Percentiles rank a stretch among this genome's conserved stretches.
phyloP scores from a whole-genome alignment of 768 basidiomycete species.

The Boletus tomentosulus region DNA sequence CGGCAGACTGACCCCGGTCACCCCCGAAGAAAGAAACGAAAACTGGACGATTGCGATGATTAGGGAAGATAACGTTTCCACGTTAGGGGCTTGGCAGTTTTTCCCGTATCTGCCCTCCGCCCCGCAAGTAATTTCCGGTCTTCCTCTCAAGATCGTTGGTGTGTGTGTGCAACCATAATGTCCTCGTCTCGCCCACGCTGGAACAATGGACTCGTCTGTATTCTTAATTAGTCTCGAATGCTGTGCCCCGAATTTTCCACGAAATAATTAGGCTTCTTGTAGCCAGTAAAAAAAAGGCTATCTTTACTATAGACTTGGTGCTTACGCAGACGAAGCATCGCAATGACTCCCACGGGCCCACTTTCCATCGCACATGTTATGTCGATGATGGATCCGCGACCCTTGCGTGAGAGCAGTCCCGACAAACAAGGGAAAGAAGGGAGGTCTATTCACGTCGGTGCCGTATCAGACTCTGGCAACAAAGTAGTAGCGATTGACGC shows the following conservation, averaged over 20 bases:
- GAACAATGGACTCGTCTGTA: background rate
- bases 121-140: background rate
- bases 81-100: background rate
- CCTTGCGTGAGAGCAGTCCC: background rate
- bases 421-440: background rate
- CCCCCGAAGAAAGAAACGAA: slow-evolving; percentile 22
- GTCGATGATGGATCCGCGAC: background rate
- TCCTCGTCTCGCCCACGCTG: background rate
- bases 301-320: background rate
- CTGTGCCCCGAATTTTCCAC: background rate
- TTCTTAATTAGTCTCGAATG: background rate
- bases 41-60: slow-evolving; percentile 11
- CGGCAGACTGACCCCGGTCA: background rate
- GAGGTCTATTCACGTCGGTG: background rate
- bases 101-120: background rate
- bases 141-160: background rate
- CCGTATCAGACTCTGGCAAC: background rate
- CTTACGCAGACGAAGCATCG: background rate
- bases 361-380: background rate
- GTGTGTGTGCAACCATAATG: background rate
- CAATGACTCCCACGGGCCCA: background rate
- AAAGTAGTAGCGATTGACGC: background rate
- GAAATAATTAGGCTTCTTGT: slow-evolving; percentile 3
- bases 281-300: background rate
- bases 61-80: background rate